A percentile compares a stretch with the other conserved stretches of the same genome.
Evolutionary conservation across 306 rosid species (phyloP).

Genomic region (Acmispon strigosus): DNA sequence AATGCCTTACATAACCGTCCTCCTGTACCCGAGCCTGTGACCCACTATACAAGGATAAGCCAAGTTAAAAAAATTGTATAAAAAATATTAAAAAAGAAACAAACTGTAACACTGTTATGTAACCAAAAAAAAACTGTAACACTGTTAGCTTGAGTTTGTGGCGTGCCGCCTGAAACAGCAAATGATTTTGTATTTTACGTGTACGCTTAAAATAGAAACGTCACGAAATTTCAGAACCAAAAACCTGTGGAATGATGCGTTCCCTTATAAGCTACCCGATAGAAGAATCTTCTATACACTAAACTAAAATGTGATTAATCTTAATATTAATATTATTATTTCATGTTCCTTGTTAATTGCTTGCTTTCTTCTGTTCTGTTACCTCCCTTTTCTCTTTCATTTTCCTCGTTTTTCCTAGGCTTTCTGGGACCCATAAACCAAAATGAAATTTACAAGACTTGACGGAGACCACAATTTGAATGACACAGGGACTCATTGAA

Average conservation of each 20-base stretch:
- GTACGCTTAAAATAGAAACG: slow-evolving; percentile 9
- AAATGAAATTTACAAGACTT: neutral
- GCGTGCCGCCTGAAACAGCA: no score
- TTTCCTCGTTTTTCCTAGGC: neutral
- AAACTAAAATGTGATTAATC: neutral
- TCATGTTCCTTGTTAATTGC: neutral
- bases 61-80: no score
- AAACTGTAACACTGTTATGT: no score
- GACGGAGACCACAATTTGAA: neutral
- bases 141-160: no score
- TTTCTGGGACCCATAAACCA: slow-evolving; percentile 16
- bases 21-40: no score
- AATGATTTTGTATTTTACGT: neutral
- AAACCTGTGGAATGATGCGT: neutral
- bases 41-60: no score
- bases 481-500: neutral
- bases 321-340: neutral
- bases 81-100: no score
- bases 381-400: neutral
- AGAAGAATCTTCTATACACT: neutral
- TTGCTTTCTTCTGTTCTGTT: neutral
- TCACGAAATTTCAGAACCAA: slow-evolving; percentile 1
- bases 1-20: no score
- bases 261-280: neutral
- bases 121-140: no score